phyloP scores from a whole-genome alignment of 257 asterid species.

The Nicotiana noctiflora region DNA sequence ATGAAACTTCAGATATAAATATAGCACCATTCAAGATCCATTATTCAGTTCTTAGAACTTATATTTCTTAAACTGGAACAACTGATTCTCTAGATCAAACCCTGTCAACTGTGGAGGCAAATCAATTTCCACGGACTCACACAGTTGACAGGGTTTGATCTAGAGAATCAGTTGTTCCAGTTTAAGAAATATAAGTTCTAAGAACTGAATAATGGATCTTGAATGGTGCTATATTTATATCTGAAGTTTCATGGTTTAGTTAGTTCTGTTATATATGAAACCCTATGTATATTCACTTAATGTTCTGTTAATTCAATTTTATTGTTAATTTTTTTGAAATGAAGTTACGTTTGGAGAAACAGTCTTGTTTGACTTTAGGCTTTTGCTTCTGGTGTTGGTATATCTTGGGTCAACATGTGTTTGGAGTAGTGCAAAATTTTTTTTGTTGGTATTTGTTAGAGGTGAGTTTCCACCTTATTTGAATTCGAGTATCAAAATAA shows the following conservation, averaged over 20 bases:
- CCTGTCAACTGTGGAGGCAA: neutral
- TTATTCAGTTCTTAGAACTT: neutral
- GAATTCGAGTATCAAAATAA: neutral
- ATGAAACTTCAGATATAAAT: neutral
- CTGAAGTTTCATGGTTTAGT: neutral
- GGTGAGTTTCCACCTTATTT: neutral
- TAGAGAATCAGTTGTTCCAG: neutral
- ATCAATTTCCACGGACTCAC: neutral
- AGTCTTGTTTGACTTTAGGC: neutral
- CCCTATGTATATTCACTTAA: neutral
- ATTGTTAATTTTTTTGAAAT: neutral
- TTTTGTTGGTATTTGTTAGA: neutral
- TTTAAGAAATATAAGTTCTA: neutral
- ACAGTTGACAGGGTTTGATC: neutral
- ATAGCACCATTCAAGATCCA: neutral
- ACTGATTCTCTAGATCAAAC: neutral
- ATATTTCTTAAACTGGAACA: neutral
- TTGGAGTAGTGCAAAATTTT: neutral
- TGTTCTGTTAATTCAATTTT: neutral
- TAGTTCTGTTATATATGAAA: neutral
- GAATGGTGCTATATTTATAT: neutral
- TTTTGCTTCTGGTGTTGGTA: neutral
- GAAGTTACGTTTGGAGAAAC: neutral
- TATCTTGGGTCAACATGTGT: neutral
- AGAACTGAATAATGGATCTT: neutral